Base-by-base conservation (phyloP, 2,329 filamentous ascomycete genomes). In the Talaromyces marneffei region DNA sequence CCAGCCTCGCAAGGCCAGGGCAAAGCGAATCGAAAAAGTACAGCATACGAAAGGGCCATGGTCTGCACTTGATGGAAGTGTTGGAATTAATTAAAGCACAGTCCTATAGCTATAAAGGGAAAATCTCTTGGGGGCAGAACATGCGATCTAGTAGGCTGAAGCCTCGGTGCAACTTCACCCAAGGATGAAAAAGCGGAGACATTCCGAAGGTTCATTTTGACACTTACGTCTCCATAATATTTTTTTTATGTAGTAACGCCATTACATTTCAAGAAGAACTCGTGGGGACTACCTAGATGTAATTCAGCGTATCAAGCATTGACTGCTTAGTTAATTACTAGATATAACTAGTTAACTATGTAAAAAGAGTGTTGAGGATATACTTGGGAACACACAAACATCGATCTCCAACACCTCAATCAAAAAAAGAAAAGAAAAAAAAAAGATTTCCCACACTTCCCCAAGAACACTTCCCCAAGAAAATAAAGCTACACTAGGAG, bases 21-120 rank as follows among this genome's bases (percentile, higher is more conserved):
- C 55, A 18, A 65, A 64, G 31, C 40, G 55, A 18, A 63, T 57
- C 7, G 67, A 68, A 29, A 44, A 58, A 25, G 67, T 69, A 48
- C 68, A 69, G 59, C 68, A 67, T 31, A 57, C 65, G 18, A 71
- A 69, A 42, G 74, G 74, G 10, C 74, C 75, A 10, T 77, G 74
- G 74, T 65, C 71, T 31, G 64, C 66, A n/a, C 64, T 77, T 53
- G 68, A 74, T 66, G 75, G 75, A 20, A 67, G 65, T 33, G 65
- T 77, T 44, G 74, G 71, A 33, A 7, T 52, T 33, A 29, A 52
- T 6, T 50, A 44, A 9, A 31, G 25, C 6, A 27, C 12, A 27
- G 2, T 44, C 3, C 14, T 27, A 23, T 25, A 20, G 20, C 10
- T 44, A 16, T 0, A 27, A 5, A 9, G n/a, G n/a, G n/a, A 50